Evolutionary conservation across 129 eudicot genomes (phyloP).

Genomic region (Calendula officinalis): DNA sequence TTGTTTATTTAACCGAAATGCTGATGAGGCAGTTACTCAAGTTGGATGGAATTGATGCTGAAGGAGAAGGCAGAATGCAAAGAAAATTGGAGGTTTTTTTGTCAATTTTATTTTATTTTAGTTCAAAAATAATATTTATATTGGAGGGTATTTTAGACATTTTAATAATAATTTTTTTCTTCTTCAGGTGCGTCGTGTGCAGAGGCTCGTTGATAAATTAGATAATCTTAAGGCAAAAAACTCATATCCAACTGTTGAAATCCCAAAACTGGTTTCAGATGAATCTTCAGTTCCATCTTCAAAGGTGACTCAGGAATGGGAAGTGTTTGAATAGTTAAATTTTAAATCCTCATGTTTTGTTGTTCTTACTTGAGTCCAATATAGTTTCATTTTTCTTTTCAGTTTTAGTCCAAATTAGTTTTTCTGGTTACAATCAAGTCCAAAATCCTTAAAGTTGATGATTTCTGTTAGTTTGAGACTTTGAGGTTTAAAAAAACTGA

Average conservation of each 20-base stretch:
- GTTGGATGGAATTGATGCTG: conserved; percentile 79
- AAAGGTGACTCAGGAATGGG: conserved; percentile 63
- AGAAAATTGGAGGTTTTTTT: conserved; percentile 67
- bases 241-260: conserved; percentile 34
- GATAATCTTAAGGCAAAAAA: conserved; percentile 62
- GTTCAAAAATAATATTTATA: neutral
- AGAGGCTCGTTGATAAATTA: conserved; percentile 61
- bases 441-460: too few relatives aligned
- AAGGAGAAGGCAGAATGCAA: conserved; percentile 79
- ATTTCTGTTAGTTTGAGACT: too few relatives aligned
- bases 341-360: neutral
- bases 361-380: conserved; percentile 1
- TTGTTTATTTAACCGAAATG: conserved; percentile 63
- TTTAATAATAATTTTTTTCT: neutral
- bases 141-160: conserved; percentile 8
- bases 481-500: too few relatives aligned
- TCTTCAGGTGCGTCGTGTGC: conserved; percentile 82
- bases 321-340: conserved; percentile 44
- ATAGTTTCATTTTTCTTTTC: neutral
- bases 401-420: too few relatives aligned
- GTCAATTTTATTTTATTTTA: neutral
- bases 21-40: conserved; percentile 81
- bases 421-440: too few relatives aligned
- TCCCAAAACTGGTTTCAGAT: conserved; percentile 33
- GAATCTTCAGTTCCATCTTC: conserved; percentile 43